phyloP scores from a whole-genome alignment of 345 rosid genomes.

The Adansonia digitata region DNA sequence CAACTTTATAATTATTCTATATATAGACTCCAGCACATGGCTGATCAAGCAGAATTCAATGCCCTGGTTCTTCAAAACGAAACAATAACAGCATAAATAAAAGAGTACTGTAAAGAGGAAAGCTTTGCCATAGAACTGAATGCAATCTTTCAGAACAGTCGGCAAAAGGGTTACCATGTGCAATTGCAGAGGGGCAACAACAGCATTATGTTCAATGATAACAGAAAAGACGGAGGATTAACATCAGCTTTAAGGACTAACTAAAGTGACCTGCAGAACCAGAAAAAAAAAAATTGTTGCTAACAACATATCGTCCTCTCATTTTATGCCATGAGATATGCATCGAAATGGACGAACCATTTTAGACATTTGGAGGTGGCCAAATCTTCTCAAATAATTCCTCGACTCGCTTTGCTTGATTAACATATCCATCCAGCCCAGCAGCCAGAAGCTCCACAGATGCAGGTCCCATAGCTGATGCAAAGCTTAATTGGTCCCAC shows the following conservation, averaged over 20 bases:
- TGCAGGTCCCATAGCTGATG: conserved; percentile 90
- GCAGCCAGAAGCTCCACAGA: conserved; percentile 75
- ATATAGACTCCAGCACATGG: background rate
- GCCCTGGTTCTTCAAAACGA: background rate
- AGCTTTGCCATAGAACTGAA: background rate
- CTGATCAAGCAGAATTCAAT: background rate
- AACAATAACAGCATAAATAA: background rate
- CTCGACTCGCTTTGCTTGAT: conserved; percentile 71
- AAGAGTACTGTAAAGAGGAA: background rate
- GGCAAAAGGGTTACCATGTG: background rate
- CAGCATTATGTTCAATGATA: background rate
- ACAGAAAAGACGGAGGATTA: background rate
- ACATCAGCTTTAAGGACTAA: background rate
- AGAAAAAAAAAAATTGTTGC: background rate
- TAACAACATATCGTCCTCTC: conserved; percentile 19
- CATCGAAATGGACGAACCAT: background rate
- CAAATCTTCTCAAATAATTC: conserved; percentile 81
- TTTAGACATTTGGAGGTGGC: conserved; percentile 93
- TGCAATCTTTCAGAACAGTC: background rate
- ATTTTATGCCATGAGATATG: conserved; percentile 21
- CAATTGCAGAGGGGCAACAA: background rate
- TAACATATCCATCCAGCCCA: conserved; percentile 69
- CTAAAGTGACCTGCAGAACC: background rate
- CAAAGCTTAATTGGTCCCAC: conserved; percentile 83
- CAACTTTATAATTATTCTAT: background rate